These are phyloP conservation scores for Alternaria incomplexa DNA, from an alignment of 2,329 filamentous ascomycete genomes.

Conservation along the genomic window DNA sequence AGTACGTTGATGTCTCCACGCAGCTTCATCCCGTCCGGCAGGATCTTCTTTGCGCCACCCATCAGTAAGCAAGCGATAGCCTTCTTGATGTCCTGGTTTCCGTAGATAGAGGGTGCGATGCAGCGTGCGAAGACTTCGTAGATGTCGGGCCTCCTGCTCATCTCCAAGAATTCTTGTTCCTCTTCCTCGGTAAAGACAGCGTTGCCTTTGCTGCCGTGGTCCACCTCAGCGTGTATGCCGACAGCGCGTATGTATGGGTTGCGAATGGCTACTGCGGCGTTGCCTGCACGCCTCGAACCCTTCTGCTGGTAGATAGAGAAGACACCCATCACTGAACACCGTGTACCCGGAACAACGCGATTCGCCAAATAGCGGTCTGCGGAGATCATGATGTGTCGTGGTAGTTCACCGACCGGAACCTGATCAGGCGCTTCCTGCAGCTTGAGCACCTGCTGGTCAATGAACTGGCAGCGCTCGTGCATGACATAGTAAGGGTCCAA, in stretches of 20 bases:
- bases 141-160: conserved; percentile 90
- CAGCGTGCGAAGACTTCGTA: conserved; percentile 89
- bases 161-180: conserved; percentile 92
- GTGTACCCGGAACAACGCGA: conserved; percentile 89
- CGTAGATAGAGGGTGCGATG: conserved; percentile 97
- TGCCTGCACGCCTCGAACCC: conserved; percentile 75
- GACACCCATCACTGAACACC: conserved; percentile 94
- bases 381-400: conserved; percentile 91
- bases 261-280: conserved; percentile 88
- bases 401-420: conserved; percentile 94
- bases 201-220: conserved; percentile 85
- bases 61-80: conserved; percentile 91
- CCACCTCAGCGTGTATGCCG: conserved; percentile 87
- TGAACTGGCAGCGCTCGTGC: conserved; percentile 92
- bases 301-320: conserved; percentile 98
- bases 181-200: conserved; percentile 91
- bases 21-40: conserved; percentile 96
- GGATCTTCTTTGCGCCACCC: conserved; percentile 95
- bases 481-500: conserved; percentile 95
- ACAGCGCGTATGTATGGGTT: conserved; percentile 94
- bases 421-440: conserved; percentile 97
- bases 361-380: conserved; percentile 97
- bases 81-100: conserved; percentile 96
- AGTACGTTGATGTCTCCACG: conserved; percentile 98
- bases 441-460: conserved; percentile 98